Evolutionary conservation across 108 stramenopile genomes (phyloP), one percentile per base, ranked within the genome.

Genomic region (Skeletonema grethae): DNA sequence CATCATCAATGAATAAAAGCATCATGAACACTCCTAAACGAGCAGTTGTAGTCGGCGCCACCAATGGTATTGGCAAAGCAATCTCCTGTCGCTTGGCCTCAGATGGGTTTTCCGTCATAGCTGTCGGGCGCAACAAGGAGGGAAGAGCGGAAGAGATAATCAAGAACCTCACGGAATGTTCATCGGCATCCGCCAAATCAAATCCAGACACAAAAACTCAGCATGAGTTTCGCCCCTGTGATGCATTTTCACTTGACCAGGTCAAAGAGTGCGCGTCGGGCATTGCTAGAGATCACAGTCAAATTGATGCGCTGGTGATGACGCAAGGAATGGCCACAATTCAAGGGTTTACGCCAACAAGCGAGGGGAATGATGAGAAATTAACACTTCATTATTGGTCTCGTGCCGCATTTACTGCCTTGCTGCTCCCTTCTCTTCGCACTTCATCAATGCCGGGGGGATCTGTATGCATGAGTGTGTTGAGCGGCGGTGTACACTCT

Each of bases 281-380:
- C 7, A 77, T 86, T 24, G 72, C 20, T 28, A 39, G 50, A 3
- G 77, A 73, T 59, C 60, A 68, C 35, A 36, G 45, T 29, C 63
- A 63, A 13, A 73, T 85, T 34, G 86, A 82, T 76, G 79, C 77
- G n/a, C 53, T 89, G 24, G 75, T 89, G 2, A 80, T 87, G 82
- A 84, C 88, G 3, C 88, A 89, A 76, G 88, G 88, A 4, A 89
- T 89, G 85, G 88, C 86, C 22, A 86, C 88, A 0, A 67, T 67
- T 13, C 84, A 87, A 48, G 68, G 67, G 24, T 81, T 63, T 75
- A 88, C 85, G 10, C 82, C 82, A 1, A 89, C 88, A 20, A 28
- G 16, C 9, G 86, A 89, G 39, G 88, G 86, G 15, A 80, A 82
- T 8, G 88, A 89, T 78, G 55, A 86, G 61, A 89, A 89, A 58